Base-by-base conservation (phyloP, 768 basidiomycete species). In the Suillus decipiens region DNA sequence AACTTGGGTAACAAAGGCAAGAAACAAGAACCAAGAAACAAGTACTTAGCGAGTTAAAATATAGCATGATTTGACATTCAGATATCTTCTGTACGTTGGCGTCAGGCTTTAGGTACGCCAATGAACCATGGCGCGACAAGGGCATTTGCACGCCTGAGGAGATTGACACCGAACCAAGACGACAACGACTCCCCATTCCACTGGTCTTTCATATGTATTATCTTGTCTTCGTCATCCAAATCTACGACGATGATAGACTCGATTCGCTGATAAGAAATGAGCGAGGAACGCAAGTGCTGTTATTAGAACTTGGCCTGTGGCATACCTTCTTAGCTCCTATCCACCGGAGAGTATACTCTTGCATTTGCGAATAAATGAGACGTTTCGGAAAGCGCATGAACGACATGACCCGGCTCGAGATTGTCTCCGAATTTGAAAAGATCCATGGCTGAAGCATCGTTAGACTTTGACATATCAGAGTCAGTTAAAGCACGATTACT, bases 171-270 rank as follows among this genome's bases (percentile, higher is more conserved):
- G 70, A 79, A 84, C 64, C 79, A 73, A 1, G 76, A 78, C 19
- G 86, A 83, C 28, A 82, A 74, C 19, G 83, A 81, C 50, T 82
- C 77, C 31, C 88, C 88, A 45, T 81, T 72, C 84, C 88, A 86
- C 67, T 86, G 82, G 64, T 90, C 87, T 39, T 83, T 77, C 63
- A 90, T 71, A 36, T 78, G 78, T 5, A 81, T 73, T 56, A 90
- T 89, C 75, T 81, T 86, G 63, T 86, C 82, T 53, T 87, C 75
- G 5, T 87, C 86, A 69, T 90, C 88, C 59, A 90, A 73, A 64
- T 89, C 87, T 5, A 89, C 83, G 10, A 81, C 71, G 28, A 90
- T 77, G 41, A 90, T 79, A 1, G 89, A 90, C 43, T 85, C 79
- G 36, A 89, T 76, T 10, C 77, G 69, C 89, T 90, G 59, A 14